Conservation (phyloP, 23 red algal genomes). For the Agarophyton chilense region DNA sequence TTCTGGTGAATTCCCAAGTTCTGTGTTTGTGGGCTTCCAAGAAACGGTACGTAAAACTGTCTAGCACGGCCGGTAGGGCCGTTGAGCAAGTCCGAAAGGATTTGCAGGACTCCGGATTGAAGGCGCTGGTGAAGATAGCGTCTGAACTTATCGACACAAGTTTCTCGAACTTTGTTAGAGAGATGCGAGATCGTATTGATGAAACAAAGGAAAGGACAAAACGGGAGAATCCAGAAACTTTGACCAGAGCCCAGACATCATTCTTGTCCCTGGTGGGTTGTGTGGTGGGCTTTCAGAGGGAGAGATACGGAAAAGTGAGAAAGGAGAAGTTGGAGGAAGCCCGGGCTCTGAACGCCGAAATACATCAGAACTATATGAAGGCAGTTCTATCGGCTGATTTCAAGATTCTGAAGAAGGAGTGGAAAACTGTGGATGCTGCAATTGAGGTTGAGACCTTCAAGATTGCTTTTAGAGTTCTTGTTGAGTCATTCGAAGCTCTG, state of each 20-base stretch:
- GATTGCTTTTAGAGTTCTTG: conserved; percentile 50
- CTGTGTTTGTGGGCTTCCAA: conserved; percentile 31
- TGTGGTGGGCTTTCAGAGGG: conserved; percentile 57
- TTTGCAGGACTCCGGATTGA: conserved; percentile 35
- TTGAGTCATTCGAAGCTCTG: conserved; percentile 41
- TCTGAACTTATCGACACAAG: conserved; percentile 39
- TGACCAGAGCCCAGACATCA: conserved; percentile 32
- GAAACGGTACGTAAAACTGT: neutral
- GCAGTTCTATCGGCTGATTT: conserved; percentile 30
- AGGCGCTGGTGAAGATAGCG: neutral
- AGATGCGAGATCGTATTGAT: conserved; percentile 31
- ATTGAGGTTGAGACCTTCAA: conserved; percentile 52
- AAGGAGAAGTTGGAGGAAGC: neutral
- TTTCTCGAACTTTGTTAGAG: conserved; percentile 25
- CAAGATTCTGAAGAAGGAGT: conserved; percentile 53
- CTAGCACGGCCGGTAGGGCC: neutral
- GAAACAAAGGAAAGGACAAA: conserved; percentile 19
- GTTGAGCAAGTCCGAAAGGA: conserved; percentile 23
- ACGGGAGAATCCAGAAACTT: conserved; percentile 31
- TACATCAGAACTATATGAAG: conserved; percentile 56
- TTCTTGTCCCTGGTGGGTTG: conserved; percentile 33
- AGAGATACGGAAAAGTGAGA: conserved; percentile 39
- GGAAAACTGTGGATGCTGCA: conserved; percentile 45
- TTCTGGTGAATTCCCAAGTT: conserved; percentile 52
- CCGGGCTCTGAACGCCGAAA: neutral